Evolutionary conservation across 2,329 filamentous ascomycete genomes (phyloP).

Genomic region (Alternaria panax): DNA sequence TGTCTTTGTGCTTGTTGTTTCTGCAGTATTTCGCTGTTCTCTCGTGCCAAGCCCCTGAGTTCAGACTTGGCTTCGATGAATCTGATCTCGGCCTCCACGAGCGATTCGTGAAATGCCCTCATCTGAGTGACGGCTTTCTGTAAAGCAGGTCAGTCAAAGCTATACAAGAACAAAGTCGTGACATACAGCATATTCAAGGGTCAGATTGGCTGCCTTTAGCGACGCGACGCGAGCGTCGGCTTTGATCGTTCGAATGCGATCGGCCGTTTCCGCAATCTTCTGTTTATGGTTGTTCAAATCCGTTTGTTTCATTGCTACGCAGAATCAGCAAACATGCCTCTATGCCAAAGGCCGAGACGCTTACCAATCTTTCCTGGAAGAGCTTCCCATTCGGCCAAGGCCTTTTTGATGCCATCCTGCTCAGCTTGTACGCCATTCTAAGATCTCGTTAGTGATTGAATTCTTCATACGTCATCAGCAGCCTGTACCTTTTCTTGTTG

Average conservation of each 20-base stretch:
- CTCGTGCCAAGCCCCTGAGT: constrained; percentile 69
- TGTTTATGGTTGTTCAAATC: constrained; percentile 55
- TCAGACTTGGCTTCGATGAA: constrained; percentile 86
- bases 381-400: constrained; percentile 68
- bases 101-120: constrained; percentile 66
- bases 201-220: constrained; percentile 49
- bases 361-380: constrained; percentile 76
- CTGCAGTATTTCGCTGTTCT: constrained; percentile 57
- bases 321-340: constrained; percentile 30
- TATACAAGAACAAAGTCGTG: neutral
- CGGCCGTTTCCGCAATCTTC: constrained; percentile 53
- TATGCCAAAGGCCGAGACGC: constrained; percentile 25
- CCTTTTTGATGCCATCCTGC: constrained; percentile 73
- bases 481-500: constrained; percentile 16
- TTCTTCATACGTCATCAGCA: neutral
- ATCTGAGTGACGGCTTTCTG: constrained; percentile 69
- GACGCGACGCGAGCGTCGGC: constrained; percentile 47
- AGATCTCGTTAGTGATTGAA: neutral
- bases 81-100: constrained; percentile 74
- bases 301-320: constrained; percentile 53
- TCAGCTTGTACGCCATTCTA: constrained; percentile 60
- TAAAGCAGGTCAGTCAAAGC: constrained; percentile 21
- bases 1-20: constrained; percentile 43
- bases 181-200: constrained; percentile 64
- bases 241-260: constrained; percentile 60